phyloP scores from a whole-genome alignment of 1,284 basidiomycete genomes.

The Leccinum brunneo-olivaceum region DNA sequence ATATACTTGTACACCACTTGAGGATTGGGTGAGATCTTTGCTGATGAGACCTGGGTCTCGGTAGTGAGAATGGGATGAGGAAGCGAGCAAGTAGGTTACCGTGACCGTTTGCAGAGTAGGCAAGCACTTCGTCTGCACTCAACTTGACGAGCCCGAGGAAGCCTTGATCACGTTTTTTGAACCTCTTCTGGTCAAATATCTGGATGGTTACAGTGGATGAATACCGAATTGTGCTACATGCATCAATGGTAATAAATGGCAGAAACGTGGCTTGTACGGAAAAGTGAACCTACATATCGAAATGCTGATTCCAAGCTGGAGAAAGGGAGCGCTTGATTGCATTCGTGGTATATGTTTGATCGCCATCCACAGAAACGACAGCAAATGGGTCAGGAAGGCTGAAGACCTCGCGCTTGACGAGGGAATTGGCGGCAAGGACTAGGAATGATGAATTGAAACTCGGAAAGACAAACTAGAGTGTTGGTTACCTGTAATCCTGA shows the following conservation, averaged over 20 bases:
- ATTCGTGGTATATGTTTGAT: slow-evolving; percentile 89
- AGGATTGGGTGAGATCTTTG: slow-evolving; percentile 27
- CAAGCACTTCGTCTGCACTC: slow-evolving; percentile 22
- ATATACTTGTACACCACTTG: slow-evolving; percentile 24
- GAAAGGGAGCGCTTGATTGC: slow-evolving; percentile 81
- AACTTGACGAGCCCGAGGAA: slow-evolving; percentile 36
- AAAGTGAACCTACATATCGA: slow-evolving; percentile 68
- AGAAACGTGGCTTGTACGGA: slow-evolving; percentile 1
- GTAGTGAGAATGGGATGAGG: slow-evolving; percentile 8
- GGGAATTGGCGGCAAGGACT: slow-evolving; percentile 86
- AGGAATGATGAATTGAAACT: neutral
- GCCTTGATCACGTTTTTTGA: slow-evolving; percentile 95
- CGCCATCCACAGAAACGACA: slow-evolving; percentile 91
- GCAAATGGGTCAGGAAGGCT: slow-evolving; percentile 94
- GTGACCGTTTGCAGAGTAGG: slow-evolving; percentile 24
- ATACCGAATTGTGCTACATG: slow-evolving; percentile 72
- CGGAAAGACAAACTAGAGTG: neutral
- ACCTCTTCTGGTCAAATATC: slow-evolving; percentile 97
- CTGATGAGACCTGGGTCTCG: slow-evolving; percentile 25
- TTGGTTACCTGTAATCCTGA: slow-evolving; percentile 24
- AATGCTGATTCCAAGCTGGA: slow-evolving; percentile 92
- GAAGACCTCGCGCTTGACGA: slow-evolving; percentile 88
- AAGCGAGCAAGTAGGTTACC: slow-evolving; percentile 13
- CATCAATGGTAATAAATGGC: slow-evolving; percentile 3
- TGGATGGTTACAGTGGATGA: slow-evolving; percentile 92